These are phyloP conservation scores for Penicillium maclennaniae DNA, from an alignment of 495 filamentous ascomycete genomes.

Conservation along the genomic window DNA sequence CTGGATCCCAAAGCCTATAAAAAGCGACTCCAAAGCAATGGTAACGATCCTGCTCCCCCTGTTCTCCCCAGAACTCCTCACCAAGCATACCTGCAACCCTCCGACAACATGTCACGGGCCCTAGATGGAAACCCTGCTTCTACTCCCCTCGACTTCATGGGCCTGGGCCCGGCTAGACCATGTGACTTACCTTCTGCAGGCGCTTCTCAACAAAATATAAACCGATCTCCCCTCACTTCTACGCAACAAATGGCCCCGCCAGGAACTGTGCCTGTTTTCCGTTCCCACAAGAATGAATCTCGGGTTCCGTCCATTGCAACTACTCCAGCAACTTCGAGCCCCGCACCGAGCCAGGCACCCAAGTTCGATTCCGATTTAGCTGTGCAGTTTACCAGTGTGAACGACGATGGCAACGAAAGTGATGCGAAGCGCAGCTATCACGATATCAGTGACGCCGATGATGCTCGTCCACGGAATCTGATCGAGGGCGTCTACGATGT, in stretches of 20 bases:
- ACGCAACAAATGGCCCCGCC: slow-evolving; percentile 24
- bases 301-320: background rate
- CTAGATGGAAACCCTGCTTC: background rate
- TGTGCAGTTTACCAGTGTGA: slow-evolving; percentile 26
- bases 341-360: slow-evolving; percentile 1
- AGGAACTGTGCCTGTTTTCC: slow-evolving; percentile 26
- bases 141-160: slow-evolving; percentile 15
- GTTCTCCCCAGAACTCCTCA: background rate
- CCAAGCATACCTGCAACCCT: background rate
- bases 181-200: slow-evolving; percentile 23
- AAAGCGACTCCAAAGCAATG: slow-evolving; percentile 31
- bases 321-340: slow-evolving; percentile 6
- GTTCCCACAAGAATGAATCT: slow-evolving; percentile 11
- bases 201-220: slow-evolving; percentile 17
- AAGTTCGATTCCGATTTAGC: slow-evolving; percentile 17
- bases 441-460: slow-evolving; percentile 27
- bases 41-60: slow-evolving; percentile 23
- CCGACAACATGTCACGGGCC: background rate
- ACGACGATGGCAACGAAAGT: slow-evolving; percentile 21
- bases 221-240: slow-evolving; percentile 9
- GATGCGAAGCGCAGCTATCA: slow-evolving; percentile 29
- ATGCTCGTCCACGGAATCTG: slow-evolving; percentile 29
- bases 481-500: slow-evolving; percentile 74
- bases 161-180: slow-evolving; percentile 10
- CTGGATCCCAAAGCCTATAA: slow-evolving; percentile 39